phyloP scores from a whole-genome alignment of 495 filamentous ascomycete genomes.

The Penicillium canariense region DNA sequence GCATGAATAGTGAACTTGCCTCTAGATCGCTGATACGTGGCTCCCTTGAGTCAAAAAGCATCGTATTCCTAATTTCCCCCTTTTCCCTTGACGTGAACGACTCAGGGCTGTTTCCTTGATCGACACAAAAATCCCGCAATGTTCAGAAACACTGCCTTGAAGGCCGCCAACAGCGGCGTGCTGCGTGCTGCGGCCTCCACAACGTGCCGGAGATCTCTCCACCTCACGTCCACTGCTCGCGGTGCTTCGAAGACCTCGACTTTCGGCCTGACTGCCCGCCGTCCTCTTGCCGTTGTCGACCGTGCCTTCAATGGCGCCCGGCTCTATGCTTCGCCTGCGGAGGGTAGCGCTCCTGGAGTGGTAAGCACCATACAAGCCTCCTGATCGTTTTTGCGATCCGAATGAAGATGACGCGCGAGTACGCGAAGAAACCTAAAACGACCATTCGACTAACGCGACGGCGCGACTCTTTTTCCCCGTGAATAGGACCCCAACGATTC shows the following conservation, averaged over 20 bases:
- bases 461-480: slow-evolving; percentile 15
- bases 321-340: slow-evolving; percentile 57
- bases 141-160: slow-evolving; percentile 46
- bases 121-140: slow-evolving; percentile 40
- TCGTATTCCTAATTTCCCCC: background rate
- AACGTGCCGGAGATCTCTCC: slow-evolving; percentile 42
- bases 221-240: slow-evolving; percentile 46
- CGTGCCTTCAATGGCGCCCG: slow-evolving; percentile 38
- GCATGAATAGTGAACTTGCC: slow-evolving; percentile 9
- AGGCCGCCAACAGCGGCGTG: slow-evolving; percentile 52
- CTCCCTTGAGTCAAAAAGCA: background rate
- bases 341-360: slow-evolving; percentile 35
- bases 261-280: slow-evolving; percentile 43
- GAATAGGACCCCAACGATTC: slow-evolving; percentile 81
- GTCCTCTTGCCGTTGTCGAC: slow-evolving; percentile 42
- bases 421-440: background rate
- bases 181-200: slow-evolving; percentile 50
- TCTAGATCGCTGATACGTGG: slow-evolving; percentile 8
- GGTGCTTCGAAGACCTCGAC: slow-evolving; percentile 41
- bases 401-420: slow-evolving; percentile 4
- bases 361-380: slow-evolving; percentile 27
- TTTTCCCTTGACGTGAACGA: slow-evolving; percentile 9
- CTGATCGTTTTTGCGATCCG: slow-evolving; percentile 10
- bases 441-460: slow-evolving; percentile 29
- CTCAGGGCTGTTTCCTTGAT: slow-evolving; percentile 12